Base-by-base conservation (phyloP, 1,284 basidiomycete genomes). In the Paramarasmius palmivorus region DNA sequence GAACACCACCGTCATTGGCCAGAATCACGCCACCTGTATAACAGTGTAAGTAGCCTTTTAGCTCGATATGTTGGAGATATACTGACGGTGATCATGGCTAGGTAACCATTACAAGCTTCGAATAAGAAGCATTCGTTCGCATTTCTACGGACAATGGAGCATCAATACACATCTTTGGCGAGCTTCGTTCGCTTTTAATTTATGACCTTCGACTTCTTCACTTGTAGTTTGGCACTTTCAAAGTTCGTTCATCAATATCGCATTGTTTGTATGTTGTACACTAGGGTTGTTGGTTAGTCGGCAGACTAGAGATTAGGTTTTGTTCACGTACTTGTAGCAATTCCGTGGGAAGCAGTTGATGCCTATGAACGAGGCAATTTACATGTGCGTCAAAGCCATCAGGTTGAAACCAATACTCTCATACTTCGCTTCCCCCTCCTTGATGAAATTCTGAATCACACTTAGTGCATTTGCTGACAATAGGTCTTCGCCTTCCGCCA, bases 371-470 rank as follows among this genome's bases (percentile, higher is more conserved):
- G 17, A 40, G n/a, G 17, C 7, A 40, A 10, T 40, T 40, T 5
- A 4, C 3, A 40, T 17, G 2, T 40, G 39, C 2, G 39, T 40
- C 17, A 40, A 40, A 22, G 9, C 39, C 39, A 12, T 40, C 39
- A 40, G 39, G 9, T 65, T 68, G 53, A 71, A 71, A 22, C 61
- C 59, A 15, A 67, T 56, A 49, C 65, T 64, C 37, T 53, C 59
- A 12, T 62, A 64, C 25, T 32, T 46, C 12, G 26, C 7, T 34
- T 62, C 48, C 50, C 65, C 62, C 39, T 60, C 50, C 25, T 54
- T 45, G 29, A 71, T 62, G 53, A 63, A 69, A 4, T 66, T 59
- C 37, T 60, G 62, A n/a, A 72, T 60, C 19, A 70, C 50, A 45
- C 59, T 54, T 52, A 68, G 54, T 2, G 54, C 61, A n/a, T 39